phyloP scores from a whole-genome alignment of 2,329 filamentous ascomycete genomes.

The Pestalotiopsis sp. region DNA sequence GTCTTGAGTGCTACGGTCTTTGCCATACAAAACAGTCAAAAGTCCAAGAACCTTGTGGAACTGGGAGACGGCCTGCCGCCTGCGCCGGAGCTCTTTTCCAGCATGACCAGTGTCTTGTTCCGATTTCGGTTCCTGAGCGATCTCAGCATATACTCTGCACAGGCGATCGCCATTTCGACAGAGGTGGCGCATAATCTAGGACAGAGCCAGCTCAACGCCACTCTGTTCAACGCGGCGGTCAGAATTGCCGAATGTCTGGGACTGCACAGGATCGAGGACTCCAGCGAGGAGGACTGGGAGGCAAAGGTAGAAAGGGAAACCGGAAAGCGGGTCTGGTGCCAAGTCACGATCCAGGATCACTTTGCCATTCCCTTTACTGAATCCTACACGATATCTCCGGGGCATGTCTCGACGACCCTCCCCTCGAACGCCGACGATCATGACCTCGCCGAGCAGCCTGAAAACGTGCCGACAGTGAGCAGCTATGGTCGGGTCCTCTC shows the following conservation, averaged over 20 bases:
- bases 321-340: slow-evolving; percentile 1
- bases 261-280: background rate
- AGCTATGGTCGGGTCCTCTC: background rate
- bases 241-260: slow-evolving; percentile 1
- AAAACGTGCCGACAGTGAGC: background rate
- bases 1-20: slow-evolving; percentile 2
- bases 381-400: background rate
- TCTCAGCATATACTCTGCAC: background rate
- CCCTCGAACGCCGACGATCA: background rate
- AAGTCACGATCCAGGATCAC: slow-evolving; percentile 3
- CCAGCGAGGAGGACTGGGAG: background rate
- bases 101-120: background rate
- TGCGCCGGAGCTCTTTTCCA: background rate
- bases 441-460: background rate
- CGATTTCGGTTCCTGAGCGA: background rate
- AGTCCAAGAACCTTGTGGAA: background rate
- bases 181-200: slow-evolving; percentile 5
- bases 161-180: background rate
- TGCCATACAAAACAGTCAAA: slow-evolving; percentile 7
- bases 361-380: slow-evolving; percentile 2
- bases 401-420: background rate
- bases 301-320: background rate
- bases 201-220: slow-evolving; percentile 8
- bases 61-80: background rate
- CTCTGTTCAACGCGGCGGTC: background rate